Evolutionary conservation across 2,329 filamentous ascomycete genomes (phyloP).

Genomic region (Diaporthe amygdali): DNA sequence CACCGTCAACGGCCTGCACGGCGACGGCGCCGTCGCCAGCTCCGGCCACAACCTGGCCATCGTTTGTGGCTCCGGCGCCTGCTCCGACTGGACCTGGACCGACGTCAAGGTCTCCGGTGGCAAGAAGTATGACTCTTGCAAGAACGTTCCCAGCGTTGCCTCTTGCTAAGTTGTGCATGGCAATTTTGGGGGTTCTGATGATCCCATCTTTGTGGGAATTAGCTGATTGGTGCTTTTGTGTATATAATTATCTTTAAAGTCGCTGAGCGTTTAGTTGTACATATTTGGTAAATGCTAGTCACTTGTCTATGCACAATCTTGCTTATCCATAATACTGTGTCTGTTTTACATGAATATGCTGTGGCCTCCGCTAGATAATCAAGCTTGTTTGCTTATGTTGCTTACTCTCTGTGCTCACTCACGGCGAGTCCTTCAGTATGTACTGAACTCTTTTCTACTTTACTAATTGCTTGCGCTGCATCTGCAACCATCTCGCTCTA

Average conservation of each 20-base stretch:
- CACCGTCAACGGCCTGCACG: constrained; percentile 16
- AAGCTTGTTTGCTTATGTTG: no score
- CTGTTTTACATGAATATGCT: no score
- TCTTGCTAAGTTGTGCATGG: not conserved
- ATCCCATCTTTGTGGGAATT: not conserved
- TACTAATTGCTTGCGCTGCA: no score
- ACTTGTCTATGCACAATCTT: not conserved
- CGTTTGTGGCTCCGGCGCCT: constrained; percentile 19
- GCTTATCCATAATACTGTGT: not conserved
- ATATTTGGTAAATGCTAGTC: constrained; percentile 1
- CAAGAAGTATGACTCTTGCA: constrained; percentile 10
- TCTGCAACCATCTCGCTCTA: no score
- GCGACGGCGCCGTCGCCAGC: constrained; percentile 7
- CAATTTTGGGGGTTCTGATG: not conserved
- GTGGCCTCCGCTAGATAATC: no score
- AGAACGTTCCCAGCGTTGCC: constrained; percentile 16
- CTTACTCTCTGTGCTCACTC: no score
- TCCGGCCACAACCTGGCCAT: constrained; percentile 18
- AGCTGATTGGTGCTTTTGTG: not conserved
- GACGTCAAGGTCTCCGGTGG: constrained; percentile 17
- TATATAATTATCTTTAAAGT: constrained; percentile 10
- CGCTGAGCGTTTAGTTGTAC: not conserved
- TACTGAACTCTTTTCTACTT: no score
- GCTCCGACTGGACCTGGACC: constrained; percentile 24
- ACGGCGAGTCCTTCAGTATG: no score